Base-by-base conservation (phyloP, 768 basidiomycete species). In the Suillus bovinus region DNA sequence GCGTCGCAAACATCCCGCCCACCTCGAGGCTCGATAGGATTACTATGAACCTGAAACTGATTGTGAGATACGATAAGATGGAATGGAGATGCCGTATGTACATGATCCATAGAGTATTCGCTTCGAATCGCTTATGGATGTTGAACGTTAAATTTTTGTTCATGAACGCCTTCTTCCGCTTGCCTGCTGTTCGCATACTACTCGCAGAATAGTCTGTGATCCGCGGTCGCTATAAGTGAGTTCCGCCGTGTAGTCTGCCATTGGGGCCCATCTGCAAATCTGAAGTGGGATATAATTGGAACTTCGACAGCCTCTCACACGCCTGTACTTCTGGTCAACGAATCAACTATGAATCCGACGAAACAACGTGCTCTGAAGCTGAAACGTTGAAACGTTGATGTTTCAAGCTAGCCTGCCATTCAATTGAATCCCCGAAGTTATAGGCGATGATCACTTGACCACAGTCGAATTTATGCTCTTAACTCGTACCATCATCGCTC, bases 401-500 rank as follows among this genome's bases (percentile, higher is more conserved):
- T 24, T 46, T 1, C 7, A 29, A 27, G 1, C 9, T 27, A 17
- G 10, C 8, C 9, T n/a, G 17, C 27, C 9, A 50, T 29, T 50
- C n/a, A n/a, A n/a, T n/a, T 52, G 20, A 52, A 52, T 52, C 20
- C 29, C 50, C 49, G 29, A 17, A 17, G 14, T 46, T 22, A 13
- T 22, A n/a, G n/a, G n/a, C n/a, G n/a, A n/a, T n/a, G n/a, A n/a
- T n/a, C n/a, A n/a, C n/a, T 47, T 47, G 49, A 52, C 50, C 20
- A 52, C 50, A 29, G 50, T n/a, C 50, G 17, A 50, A 29, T 52
- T 13, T 17, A 60, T 56, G 59, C 59, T 60, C 54, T 60, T 60
- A 6, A 39, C 57, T 7, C 17, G 38, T 33, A 61, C 41, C 61
- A 58, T 61, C 11, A 61, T 33, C 13, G 39, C 29, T 20, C 20